Conservation (phyloP, 2,329 filamentous ascomycete species). For the Neophaeococcomyces mojaviensis region DNA sequence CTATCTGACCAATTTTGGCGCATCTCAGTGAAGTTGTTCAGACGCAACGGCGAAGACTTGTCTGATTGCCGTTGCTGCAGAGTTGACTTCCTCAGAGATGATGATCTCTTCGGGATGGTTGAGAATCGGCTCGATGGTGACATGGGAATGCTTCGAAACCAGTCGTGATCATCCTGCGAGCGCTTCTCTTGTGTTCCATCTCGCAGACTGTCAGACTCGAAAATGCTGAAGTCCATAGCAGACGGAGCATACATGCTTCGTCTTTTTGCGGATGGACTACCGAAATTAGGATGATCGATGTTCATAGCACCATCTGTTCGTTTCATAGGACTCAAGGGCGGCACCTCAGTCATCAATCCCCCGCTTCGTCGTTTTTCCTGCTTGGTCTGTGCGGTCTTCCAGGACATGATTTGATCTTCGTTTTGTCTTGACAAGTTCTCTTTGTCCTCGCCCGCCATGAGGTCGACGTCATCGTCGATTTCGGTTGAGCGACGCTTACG, state of each 20-base stretch:
- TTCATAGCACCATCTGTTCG: conserved; percentile 80
- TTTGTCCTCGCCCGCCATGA: conserved; percentile 28
- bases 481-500: conserved; percentile 32
- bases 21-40: conserved; percentile 25
- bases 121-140: conserved; percentile 36
- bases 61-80: conserved; percentile 74
- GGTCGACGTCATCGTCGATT: conserved; percentile 39
- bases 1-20: conserved; percentile 41
- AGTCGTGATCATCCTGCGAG: conserved; percentile 25
- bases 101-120: conserved; percentile 60
- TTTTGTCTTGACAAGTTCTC: conserved; percentile 18
- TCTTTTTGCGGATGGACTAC: conserved; percentile 84
- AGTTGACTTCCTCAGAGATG: conserved; percentile 77
- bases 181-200: conserved; percentile 26
- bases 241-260: conserved; percentile 76
- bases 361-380: conserved; percentile 44
- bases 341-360: conserved; percentile 46
- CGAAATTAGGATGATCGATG: conserved; percentile 66
- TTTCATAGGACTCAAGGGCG: conserved; percentile 69
- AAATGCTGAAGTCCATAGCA: conserved; percentile 63
- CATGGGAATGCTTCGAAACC: conserved; percentile 25
- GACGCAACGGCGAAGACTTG: conserved; percentile 48
- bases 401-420: conserved; percentile 15
- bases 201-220: conserved; percentile 45
- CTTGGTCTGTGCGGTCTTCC: conserved; percentile 34